Evolutionary conservation across 306 rosid genomes (phyloP).

Genomic region (Mucuna pruriens): DNA sequence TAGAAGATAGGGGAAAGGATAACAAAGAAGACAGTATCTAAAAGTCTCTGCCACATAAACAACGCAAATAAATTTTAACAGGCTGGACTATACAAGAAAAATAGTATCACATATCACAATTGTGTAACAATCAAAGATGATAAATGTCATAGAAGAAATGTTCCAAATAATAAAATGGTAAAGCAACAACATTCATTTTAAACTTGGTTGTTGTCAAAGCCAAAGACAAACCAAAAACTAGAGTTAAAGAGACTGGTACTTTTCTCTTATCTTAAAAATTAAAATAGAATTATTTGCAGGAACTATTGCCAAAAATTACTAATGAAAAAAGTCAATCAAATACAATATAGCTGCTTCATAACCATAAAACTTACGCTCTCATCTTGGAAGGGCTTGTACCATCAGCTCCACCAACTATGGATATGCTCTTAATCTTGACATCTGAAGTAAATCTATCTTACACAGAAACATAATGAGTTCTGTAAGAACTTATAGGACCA

Average conservation of each 20-base stretch:
- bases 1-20: neutral
- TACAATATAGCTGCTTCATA: constrained; percentile 31
- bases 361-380: constrained; percentile 77
- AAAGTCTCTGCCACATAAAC: neutral
- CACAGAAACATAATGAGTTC: constrained; percentile 25
- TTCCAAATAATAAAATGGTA: constrained; percentile 16
- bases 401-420: constrained; percentile 80
- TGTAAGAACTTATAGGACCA: constrained; percentile 28
- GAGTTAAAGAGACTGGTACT: neutral
- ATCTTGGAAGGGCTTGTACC: constrained; percentile 94
- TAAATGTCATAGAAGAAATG: neutral
- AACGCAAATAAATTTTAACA: neutral
- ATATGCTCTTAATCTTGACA: constrained; percentile 95
- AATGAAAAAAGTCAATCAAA: neutral
- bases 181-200: constrained; percentile 8
- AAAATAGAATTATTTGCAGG: constrained; percentile 10
- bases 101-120: neutral
- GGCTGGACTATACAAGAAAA: neutral
- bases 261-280: constrained; percentile 26
- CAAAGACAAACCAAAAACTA: constrained; percentile 7
- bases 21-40: constrained; percentile 13
- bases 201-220: constrained; percentile 18
- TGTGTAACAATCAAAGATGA: neutral
- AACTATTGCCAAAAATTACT: neutral
- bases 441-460: constrained; percentile 84